phyloP scores from a whole-genome alignment of 768 basidiomycete genomes.

The Lactifluus hygrophoroides region DNA sequence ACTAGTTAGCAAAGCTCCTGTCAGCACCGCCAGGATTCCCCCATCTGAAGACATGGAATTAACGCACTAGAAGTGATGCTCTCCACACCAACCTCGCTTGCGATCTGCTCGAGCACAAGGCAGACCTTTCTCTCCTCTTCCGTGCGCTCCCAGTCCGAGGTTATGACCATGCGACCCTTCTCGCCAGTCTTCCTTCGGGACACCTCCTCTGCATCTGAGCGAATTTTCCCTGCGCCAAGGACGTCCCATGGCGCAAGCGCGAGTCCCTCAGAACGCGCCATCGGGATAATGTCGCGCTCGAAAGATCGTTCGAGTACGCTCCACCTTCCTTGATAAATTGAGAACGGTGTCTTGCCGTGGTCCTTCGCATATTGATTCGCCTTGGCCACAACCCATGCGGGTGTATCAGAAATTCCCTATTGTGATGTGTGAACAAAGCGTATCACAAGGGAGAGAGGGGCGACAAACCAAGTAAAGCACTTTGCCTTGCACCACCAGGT shows the following conservation, averaged over 20 bases:
- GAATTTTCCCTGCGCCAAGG: no score
- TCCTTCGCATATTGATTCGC: no score
- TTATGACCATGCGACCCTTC: constrained; percentile 27
- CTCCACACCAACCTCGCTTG: no score
- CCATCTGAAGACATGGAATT: neutral
- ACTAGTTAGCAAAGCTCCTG: no score
- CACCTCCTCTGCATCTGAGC: no score
- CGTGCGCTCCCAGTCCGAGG: constrained; percentile 10
- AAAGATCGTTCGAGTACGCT: constrained; percentile 30
- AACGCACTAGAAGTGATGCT: constrained; percentile 40
- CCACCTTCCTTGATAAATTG: no score
- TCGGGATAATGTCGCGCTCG: constrained; percentile 36
- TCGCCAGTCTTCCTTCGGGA: constrained; percentile 26
- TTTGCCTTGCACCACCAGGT: constrained; percentile 34
- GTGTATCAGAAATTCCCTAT: constrained; percentile 26
- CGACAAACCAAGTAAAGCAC: constrained; percentile 32
- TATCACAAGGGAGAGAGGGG: no score
- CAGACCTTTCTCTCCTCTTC: constrained; percentile 14
- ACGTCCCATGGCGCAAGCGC: no score
- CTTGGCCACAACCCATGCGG: constrained; percentile 33
- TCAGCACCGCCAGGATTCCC: neutral
- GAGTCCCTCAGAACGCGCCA: no score
- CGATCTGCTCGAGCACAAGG: constrained; percentile 35
- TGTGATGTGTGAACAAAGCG: neutral
- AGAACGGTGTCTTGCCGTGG: no score